phyloP scores from a whole-genome alignment of 2,329 filamentous ascomycete genomes.

The Fusarium sp. region DNA sequence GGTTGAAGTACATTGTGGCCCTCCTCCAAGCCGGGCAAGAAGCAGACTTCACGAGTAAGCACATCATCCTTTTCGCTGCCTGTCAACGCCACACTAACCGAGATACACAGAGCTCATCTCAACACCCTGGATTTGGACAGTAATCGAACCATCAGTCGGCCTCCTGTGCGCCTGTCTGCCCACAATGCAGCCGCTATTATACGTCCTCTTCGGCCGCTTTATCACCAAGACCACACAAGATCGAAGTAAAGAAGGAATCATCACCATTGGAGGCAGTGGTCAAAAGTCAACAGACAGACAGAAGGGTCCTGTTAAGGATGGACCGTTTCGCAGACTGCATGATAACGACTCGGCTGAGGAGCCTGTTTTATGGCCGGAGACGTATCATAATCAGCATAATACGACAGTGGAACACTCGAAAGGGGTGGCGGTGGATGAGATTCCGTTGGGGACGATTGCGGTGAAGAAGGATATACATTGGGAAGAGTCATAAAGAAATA shows the following conservation, averaged over 20 bases:
- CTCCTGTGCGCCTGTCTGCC: slow-evolving; percentile 9
- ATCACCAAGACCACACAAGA: not conserved
- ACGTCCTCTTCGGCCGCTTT: not conserved
- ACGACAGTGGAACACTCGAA: not conserved
- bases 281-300: not conserved
- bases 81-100: accelerated
- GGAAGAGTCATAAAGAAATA: not conserved
- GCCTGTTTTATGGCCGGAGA: slow-evolving; percentile 4
- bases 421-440: not conserved
- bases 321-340: not conserved
- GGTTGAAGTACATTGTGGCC: not conserved
- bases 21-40: not conserved
- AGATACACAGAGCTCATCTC: not conserved
- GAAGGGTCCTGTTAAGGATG: not conserved
- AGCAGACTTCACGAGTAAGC: not conserved
- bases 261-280: not conserved
- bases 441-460: not conserved
- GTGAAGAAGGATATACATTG: not conserved
- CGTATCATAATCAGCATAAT: not conserved
- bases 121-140: not conserved
- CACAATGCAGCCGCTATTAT: not conserved
- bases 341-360: slow-evolving; percentile 10
- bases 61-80: accelerated
- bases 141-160: not conserved
- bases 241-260: not conserved